Evolutionary conservation across 768 basidiomycete species (phyloP).

Genomic region (Suillus decipiens): DNA sequence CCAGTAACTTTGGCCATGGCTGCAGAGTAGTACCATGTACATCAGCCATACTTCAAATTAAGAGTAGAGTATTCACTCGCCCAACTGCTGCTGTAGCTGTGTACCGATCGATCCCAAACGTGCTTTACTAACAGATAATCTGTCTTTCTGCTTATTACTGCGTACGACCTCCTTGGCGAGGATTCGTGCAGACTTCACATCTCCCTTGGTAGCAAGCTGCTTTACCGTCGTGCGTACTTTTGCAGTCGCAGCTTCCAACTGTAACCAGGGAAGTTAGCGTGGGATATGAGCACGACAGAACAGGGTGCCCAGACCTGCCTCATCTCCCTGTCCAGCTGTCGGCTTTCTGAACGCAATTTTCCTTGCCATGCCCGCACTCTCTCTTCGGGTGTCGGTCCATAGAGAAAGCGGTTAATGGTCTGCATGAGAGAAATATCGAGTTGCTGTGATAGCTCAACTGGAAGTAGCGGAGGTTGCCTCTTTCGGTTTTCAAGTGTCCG

Average conservation of each 20-base stretch:
- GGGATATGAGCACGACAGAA: constrained; percentile 16
- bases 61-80: constrained; percentile 46
- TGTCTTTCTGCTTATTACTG: constrained; percentile 92
- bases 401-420: constrained; percentile 88
- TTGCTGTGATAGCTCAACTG: not conserved
- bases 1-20: constrained; percentile 98
- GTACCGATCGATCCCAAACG: constrained; percentile 85
- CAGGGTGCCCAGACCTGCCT: constrained; percentile 74
- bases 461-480: constrained; percentile 3
- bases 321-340: constrained; percentile 91
- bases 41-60: not conserved
- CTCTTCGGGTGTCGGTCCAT: constrained; percentile 97
- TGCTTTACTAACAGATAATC: constrained; percentile 91
- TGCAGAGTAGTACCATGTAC: constrained; percentile 31
- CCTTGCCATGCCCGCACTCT: constrained; percentile 88
- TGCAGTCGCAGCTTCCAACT: constrained; percentile 82
- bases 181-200: constrained; percentile 89
- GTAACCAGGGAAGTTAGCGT: constrained; percentile 16
- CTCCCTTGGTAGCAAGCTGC: constrained; percentile 87
- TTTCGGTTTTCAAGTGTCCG: not conserved
- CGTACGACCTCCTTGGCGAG: constrained; percentile 93
- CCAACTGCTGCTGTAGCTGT: constrained; percentile 89
- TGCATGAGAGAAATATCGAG: constrained; percentile 54
- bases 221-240: constrained; percentile 84
- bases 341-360: constrained; percentile 79